Conservation (phyloP, 2,329 filamentous ascomycete species). For the Sporothrix pallida region DNA sequence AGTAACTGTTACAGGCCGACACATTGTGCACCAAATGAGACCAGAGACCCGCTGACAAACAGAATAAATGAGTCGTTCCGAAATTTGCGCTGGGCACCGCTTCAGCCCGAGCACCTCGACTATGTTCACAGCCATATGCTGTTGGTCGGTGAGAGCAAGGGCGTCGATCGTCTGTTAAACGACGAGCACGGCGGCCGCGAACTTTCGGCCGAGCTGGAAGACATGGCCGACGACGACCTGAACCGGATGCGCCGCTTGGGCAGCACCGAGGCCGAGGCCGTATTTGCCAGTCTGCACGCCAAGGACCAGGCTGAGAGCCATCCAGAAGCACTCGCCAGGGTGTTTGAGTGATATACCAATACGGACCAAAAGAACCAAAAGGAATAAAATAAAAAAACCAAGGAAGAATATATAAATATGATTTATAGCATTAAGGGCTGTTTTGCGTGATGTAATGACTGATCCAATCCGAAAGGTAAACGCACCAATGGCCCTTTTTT, state of each 20-base stretch:
- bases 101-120: constrained; percentile 74
- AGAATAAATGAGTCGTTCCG: constrained; percentile 57
- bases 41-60: not conserved
- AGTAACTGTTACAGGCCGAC: constrained; percentile 53
- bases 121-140: constrained; percentile 78
- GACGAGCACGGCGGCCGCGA: constrained; percentile 65
- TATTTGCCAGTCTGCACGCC: constrained; percentile 57
- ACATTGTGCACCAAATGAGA: no score
- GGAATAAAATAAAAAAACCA: not conserved
- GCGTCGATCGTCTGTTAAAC: constrained; percentile 60
- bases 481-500: not conserved
- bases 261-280: constrained; percentile 52
- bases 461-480: not conserved
- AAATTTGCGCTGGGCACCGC: constrained; percentile 73
- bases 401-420: not conserved
- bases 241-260: constrained; percentile 63
- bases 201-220: constrained; percentile 73
- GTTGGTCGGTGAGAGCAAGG: constrained; percentile 73
- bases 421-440: not conserved
- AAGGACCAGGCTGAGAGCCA: constrained; percentile 16
- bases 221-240: constrained; percentile 76
- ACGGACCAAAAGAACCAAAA: no score
- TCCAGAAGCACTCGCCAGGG: constrained; percentile 24
- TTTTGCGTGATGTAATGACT: not conserved
- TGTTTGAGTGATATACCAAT: constrained; percentile 20